Percentiles rank a stretch among this genome's conserved stretches.
Evolutionary conservation across 1,284 basidiomycete species (phyloP).

Genomic region (Sanghuangporus baumii): DNA sequence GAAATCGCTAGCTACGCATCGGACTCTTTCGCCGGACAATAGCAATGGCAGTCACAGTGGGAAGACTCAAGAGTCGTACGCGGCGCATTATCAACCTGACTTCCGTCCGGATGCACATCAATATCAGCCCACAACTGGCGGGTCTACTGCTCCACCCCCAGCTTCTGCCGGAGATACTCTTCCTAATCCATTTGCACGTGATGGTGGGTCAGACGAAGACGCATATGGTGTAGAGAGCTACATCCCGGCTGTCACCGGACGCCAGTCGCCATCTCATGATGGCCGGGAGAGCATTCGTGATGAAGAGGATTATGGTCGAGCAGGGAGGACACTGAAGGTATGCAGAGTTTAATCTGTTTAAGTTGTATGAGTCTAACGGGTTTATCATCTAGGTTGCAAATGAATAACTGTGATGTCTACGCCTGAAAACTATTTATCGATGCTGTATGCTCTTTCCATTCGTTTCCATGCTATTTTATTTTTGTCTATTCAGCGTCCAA

Average conservation of each 20-base stretch:
- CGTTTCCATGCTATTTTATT: constrained; percentile 12
- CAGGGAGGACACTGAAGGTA: constrained; percentile 42
- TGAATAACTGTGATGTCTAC: constrained; percentile 9
- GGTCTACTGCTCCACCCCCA: constrained; percentile 9
- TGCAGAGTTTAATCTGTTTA: constrained; percentile 16
- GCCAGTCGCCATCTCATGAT: constrained; percentile 16
- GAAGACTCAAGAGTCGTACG: constrained; percentile 26
- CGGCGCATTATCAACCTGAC: constrained; percentile 22
- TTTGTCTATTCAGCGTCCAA: constrained; percentile 14
- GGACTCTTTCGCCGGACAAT: constrained; percentile 13
- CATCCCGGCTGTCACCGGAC: constrained; percentile 16
- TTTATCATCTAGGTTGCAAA: constrained; percentile 12
- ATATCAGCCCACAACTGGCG: constrained; percentile 20
- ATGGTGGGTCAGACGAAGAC: constrained; percentile 18
- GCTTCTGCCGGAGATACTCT: constrained; percentile 8
- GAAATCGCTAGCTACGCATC: constrained; percentile 7
- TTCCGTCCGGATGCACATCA: constrained; percentile 15
- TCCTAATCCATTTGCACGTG: constrained; percentile 16
- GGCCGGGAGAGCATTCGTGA: constrained; percentile 29
- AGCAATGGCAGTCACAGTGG: constrained; percentile 17
- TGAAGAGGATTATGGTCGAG: constrained; percentile 34
- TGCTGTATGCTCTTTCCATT: neutral
- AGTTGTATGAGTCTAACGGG: neutral
- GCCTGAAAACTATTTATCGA: neutral
- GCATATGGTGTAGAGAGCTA: constrained; percentile 19